Conservation (phyloP, 306 rosid genomes). For the Spatholobus suberectus region DNA sequence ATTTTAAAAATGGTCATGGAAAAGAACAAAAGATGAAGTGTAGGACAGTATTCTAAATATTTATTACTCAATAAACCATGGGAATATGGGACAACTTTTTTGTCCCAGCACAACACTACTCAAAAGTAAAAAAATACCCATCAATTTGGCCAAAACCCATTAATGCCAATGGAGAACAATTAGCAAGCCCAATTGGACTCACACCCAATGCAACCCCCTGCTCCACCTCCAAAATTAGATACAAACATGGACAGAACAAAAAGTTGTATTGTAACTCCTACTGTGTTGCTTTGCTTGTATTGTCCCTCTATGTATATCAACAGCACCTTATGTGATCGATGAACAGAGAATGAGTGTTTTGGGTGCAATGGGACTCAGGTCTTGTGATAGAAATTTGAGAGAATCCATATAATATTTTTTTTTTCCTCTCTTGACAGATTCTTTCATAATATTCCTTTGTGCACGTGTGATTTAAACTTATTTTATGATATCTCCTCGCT, state of each 20-base stretch:
- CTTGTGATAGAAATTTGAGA: conserved; percentile 4
- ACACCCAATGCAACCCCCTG: not conserved
- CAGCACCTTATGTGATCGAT: not conserved
- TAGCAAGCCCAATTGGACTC: not conserved
- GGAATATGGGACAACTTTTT: not conserved
- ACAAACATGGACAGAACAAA: not conserved
- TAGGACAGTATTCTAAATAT: not conserved
- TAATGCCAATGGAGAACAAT: not conserved
- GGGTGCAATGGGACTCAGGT: conserved; percentile 12
- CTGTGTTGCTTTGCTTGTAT: not conserved
- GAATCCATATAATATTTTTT: not conserved
- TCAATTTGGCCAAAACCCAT: not conserved
- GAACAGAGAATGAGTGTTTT: not conserved
- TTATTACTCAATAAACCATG: not conserved
- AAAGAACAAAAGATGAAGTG: not conserved
- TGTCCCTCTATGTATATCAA: not conserved
- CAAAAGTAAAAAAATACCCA: not conserved
- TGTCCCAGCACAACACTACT: not conserved
- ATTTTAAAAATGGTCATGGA: not conserved
- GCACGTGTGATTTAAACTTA: no score
- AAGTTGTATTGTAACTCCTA: not conserved
- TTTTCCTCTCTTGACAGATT: not conserved
- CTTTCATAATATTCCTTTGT: not conserved
- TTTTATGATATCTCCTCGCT: conserved; percentile 6
- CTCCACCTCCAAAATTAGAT: not conserved